Conservation (phyloP, 106 monocot species). For the Triglochin maritima region DNA sequence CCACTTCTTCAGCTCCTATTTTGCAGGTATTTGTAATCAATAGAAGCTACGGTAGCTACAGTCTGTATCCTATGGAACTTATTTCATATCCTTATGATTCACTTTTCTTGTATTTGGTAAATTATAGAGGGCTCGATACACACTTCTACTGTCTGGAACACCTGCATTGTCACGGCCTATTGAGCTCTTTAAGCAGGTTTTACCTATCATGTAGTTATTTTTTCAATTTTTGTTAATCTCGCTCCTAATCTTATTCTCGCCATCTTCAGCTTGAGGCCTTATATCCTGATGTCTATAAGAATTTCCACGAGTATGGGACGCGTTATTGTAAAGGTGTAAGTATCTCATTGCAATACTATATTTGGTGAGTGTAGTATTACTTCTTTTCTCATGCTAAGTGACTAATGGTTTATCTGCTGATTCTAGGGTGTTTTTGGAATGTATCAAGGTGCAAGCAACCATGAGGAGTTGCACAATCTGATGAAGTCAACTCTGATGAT, state of each 20-base stretch:
- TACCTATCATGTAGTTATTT: not conserved
- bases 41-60: not conserved
- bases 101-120: no score
- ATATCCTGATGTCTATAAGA: constrained; percentile 81
- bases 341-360: constrained; percentile 9
- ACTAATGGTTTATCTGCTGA: not conserved
- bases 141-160: constrained; percentile 84
- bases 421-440: constrained; percentile 74
- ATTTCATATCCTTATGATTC: no score
- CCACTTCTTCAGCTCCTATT: constrained; percentile 71
- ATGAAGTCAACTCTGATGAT: constrained; percentile 98
- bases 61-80: not conserved
- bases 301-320: constrained; percentile 88
- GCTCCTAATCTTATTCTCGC: not conserved
- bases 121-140: constrained; percentile 67
- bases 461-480: constrained; percentile 90
- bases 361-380: not conserved
- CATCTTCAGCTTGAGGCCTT: constrained; percentile 77
- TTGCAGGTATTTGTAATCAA: constrained; percentile 43
- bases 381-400: not conserved
- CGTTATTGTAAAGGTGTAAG: constrained; percentile 97
- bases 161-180: constrained; percentile 97
- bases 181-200: constrained; percentile 93
- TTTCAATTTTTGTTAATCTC: not conserved
- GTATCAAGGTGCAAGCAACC: constrained; percentile 97